phyloP scores from a whole-genome alignment of 768 basidiomycete genomes.

The Cystobasidium ongulense region DNA sequence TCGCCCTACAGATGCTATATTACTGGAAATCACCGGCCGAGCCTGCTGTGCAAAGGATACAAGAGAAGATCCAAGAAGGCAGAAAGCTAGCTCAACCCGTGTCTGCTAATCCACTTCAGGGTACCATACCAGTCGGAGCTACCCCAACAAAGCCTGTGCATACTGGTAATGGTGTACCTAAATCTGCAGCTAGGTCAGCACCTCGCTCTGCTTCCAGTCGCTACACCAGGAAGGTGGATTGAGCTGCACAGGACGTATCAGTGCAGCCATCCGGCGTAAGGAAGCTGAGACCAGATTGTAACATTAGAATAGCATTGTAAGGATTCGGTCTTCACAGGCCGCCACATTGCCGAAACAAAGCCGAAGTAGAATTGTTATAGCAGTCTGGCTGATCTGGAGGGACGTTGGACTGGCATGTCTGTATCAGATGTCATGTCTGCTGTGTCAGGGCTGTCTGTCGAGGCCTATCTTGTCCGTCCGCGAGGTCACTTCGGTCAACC shows the following conservation, averaged over 20 bases:
- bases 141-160: slow-evolving; percentile 13
- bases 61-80: slow-evolving; percentile 22
- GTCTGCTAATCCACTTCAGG: neutral
- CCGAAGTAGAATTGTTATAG: too few relatives aligned
- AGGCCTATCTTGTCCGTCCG: neutral
- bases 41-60: neutral
- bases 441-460: neutral
- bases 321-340: too few relatives aligned
- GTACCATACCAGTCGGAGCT: slow-evolving; percentile 5
- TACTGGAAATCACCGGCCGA: slow-evolving; percentile 28
- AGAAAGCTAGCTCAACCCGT: neutral
- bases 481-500: neutral
- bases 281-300: too few relatives aligned
- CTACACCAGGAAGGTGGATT: slow-evolving; percentile 30
- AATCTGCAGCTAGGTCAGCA: neutral
- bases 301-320: too few relatives aligned
- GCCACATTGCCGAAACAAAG: neutral
- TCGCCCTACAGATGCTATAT: slow-evolving; percentile 45
- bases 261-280: too few relatives aligned
- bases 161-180: neutral
- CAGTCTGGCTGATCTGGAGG: too few relatives aligned
- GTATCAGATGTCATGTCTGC: neutral
- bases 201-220: neutral
- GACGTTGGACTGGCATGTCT: too few relatives aligned
- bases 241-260: neutral